Percentiles rank a stretch among this genome's conserved stretches.
Conservation (phyloP, 148 eudicot species). For the Cornus florida region DNA sequence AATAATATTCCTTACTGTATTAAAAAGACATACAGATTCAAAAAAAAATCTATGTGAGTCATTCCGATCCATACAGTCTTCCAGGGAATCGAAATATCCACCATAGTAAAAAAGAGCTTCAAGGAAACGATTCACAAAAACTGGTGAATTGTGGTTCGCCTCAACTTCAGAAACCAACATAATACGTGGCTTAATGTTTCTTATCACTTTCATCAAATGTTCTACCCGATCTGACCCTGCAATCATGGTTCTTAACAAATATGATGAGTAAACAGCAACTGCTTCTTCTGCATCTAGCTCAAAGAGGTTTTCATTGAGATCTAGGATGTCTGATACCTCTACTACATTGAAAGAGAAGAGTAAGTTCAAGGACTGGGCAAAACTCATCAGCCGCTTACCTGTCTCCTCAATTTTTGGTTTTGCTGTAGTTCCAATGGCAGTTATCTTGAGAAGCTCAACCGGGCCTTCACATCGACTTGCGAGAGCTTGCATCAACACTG, state of each 20-base stretch:
- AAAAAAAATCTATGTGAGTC: neutral
- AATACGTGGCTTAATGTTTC: constrained; percentile 17
- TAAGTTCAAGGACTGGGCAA: constrained; percentile 26
- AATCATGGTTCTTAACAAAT: constrained; percentile 20
- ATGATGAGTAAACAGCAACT: constrained; percentile 14
- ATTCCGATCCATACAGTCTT: constrained; percentile 17
- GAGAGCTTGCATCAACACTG: constrained; percentile 30
- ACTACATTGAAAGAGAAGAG: constrained; percentile 27
- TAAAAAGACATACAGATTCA: constrained; percentile 11
- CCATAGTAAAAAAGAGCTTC: constrained; percentile 22
- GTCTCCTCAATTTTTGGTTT: constrained; percentile 12
- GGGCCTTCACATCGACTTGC: constrained; percentile 5
- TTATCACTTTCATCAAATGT: constrained; percentile 19
- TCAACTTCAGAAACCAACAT: constrained; percentile 32
- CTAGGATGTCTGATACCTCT: constrained; percentile 21
- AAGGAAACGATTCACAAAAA: constrained; percentile 30
- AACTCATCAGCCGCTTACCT: constrained; percentile 23
- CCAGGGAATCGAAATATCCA: constrained; percentile 26
- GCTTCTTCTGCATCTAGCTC: constrained; percentile 19
- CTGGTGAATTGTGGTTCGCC: constrained; percentile 18
- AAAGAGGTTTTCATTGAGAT: constrained; percentile 16
- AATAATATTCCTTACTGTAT: constrained; percentile 11
- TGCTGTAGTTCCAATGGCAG: constrained; percentile 27
- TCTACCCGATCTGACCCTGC: constrained; percentile 12
- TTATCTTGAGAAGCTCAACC: constrained; percentile 27